Evolutionary conservation across 2,329 filamentous ascomycete species (phyloP), one percentile per base, ranked within the genome.

Genomic region (Lecanosticta acicola): DNA sequence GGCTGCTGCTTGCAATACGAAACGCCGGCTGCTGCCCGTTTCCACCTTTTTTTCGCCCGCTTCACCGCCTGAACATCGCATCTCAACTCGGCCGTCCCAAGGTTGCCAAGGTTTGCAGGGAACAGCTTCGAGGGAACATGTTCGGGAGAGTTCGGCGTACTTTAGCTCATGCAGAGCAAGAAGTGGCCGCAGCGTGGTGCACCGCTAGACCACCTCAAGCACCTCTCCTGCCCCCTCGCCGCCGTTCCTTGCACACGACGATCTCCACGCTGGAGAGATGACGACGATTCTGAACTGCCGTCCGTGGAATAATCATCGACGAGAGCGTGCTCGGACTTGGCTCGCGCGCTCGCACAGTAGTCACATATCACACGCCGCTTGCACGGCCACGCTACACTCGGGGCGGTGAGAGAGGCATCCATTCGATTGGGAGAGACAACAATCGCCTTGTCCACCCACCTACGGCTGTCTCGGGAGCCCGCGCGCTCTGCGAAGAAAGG

Each of bases 101-200:
- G 24, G 24, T 29, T 19, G 29, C 32, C 13, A 43, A 26, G 24
- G 24, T 29, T 29, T 16, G 13, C 39, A 45, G 47, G 47, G 43
- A 33, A 46, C 36, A 33, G 38, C 42, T 45, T 40, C 17, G 19
- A 34, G 41, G 47, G 48, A 50, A 46, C 48, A 50, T 50, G 48
- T 50, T 50, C 48, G 48, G 43, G 24, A 29, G 24, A 29, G 24
- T 29, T 29, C 24, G 24, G 24, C 24, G 24, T 11, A 29, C 24
- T 11, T 29, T 29, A 29, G 24, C 24, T 5, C 24, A 29, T 29
- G 24, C 24, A 29, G 24, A 29, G 24, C 24, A 29, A 29, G 5
- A 29, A n/a, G 7, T 29, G 7, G 24, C 24, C 7, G 7, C 24
- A 7, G 24, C 7, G 11, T 29, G 24, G 24, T 29, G 24, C 24